phyloP scores from a whole-genome alignment of 306 rosid species.

The Prinsepia uniflora region DNA sequence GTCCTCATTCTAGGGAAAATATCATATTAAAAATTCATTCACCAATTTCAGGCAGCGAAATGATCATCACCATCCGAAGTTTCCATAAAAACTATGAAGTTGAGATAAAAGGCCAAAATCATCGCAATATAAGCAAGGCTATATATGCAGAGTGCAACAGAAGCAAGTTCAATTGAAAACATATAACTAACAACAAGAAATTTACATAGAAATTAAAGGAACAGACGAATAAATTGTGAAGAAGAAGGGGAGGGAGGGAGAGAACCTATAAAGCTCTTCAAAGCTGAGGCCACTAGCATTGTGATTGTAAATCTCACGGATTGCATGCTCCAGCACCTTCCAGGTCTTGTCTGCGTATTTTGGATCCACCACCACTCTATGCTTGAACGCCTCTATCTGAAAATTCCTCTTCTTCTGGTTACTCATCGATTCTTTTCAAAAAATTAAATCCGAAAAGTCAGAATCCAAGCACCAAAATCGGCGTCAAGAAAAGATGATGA shows the following conservation, averaged over 20 bases:
- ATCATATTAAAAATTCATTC: neutral
- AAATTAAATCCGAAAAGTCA: neutral
- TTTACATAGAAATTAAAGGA: neutral
- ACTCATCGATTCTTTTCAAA: slow-evolving; percentile 46
- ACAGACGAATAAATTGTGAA: neutral
- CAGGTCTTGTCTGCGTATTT: slow-evolving; percentile 91
- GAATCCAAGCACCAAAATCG: slow-evolving; percentile 9
- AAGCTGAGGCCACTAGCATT: slow-evolving; percentile 97
- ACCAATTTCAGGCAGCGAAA: neutral
- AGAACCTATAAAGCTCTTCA: slow-evolving; percentile 92
- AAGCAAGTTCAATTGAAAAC: neutral
- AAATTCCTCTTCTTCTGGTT: slow-evolving; percentile 89
- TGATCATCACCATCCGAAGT: neutral
- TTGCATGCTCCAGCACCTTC: slow-evolving; percentile 83
- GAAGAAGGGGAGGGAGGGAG: slow-evolving; percentile 1
- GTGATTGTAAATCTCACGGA: slow-evolving; percentile 84
- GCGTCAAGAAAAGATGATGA: neutral
- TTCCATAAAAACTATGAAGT: neutral
- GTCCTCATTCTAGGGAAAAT: neutral
- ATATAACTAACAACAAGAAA: neutral
- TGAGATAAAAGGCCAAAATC: neutral
- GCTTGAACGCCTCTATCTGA: slow-evolving; percentile 94
- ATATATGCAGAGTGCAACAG: neutral
- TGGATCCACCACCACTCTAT: slow-evolving; percentile 92
- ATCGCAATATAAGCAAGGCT: neutral